A percentile compares a stretch with the other conserved stretches of the same genome.
Conservation (phyloP, 2,329 filamentous ascomycete genomes). For the Hypoxylon sp. region DNA sequence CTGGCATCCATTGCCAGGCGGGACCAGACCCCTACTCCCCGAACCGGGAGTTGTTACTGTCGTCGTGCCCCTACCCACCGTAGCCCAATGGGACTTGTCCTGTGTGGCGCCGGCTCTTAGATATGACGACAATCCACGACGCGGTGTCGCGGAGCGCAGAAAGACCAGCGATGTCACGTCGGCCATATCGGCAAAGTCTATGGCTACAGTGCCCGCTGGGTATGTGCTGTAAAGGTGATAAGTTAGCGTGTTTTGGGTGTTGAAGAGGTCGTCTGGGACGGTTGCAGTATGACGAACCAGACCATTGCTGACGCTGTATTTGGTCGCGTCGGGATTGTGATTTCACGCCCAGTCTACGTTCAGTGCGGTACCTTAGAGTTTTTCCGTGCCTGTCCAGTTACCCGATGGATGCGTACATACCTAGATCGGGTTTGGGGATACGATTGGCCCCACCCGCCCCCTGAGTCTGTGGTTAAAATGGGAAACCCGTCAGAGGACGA, state of each 20-base stretch:
- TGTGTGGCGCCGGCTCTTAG: too few relatives aligned
- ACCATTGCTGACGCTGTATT: slow-evolving; percentile 57
- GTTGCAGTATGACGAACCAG: slow-evolving; percentile 62
- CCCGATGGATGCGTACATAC: too few relatives aligned
- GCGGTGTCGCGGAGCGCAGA: too few relatives aligned
- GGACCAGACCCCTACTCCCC: too few relatives aligned
- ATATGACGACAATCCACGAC: too few relatives aligned
- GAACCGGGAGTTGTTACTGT: too few relatives aligned
- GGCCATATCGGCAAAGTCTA: slow-evolving; percentile 62
- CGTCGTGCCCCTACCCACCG: too few relatives aligned
- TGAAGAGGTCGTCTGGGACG: slow-evolving; percentile 63
- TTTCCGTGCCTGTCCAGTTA: slow-evolving; percentile 58
- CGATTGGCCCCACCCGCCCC: slow-evolving; percentile 58
- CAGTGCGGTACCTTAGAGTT: slow-evolving; percentile 58
- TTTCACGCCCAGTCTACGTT: slow-evolving; percentile 70
- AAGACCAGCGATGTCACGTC: too few relatives aligned
- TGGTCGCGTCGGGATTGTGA: slow-evolving; percentile 66
- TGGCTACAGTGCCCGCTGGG: slow-evolving; percentile 61
- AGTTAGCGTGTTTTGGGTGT: slow-evolving; percentile 61
- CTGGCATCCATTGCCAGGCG: too few relatives aligned
- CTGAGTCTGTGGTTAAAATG: slow-evolving; percentile 55
- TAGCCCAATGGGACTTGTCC: too few relatives aligned
- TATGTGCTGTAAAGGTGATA: slow-evolving; percentile 60
- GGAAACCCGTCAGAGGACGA: slow-evolving; percentile 69
- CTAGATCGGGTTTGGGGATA: too few relatives aligned